Evolutionary conservation across 176 grass and related monocot species (phyloP), one percentile per base, ranked within the genome.

Genomic region (Olyra latifolia): DNA sequence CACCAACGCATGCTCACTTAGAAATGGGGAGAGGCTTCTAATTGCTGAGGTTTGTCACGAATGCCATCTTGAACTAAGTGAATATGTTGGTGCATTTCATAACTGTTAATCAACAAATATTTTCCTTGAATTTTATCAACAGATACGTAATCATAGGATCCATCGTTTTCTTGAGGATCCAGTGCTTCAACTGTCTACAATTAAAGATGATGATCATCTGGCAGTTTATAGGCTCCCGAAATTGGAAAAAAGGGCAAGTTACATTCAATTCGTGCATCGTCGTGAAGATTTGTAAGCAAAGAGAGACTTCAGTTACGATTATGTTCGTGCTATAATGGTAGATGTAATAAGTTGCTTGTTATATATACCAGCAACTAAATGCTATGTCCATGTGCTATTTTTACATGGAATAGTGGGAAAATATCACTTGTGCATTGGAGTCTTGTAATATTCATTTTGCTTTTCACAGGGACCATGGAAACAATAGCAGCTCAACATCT

Each of bases 211-310:
- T 73, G 89, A 93, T 87, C 87, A 71, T 58, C 74, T 99, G 45
- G 93, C 82, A 76, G 97, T 91, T 81, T 99, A 96, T 91, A 95
- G 87, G 80, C 81, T 96, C 46, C 93, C 86, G 76, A 99, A 88
- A 38, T 72, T 95, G 71, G 87, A 81, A 74, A 93, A 87, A 81
- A 93, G 79, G 44, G 68, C 88, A 30, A 95, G 58, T 80, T 96
- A 93, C 67, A 82, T 99, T 76, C 92, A 99, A 67, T 99, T 99
- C 87, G 89, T 95, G 62, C 97, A 99, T 81, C 93, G 88, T 16
- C 78, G 72, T 47, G 93, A 99, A 86, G 97, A 97, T 71, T 52
- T 81, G 97, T 99, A 89, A 91, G 93, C 47, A 78, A 65, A 90
- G n/a, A 46, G 20, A 68, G 69, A 46, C 29, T 30, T 35, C 11